A percentile compares a stretch with the other conserved stretches of the same genome.
phyloP scores from a whole-genome alignment of 2,329 filamentous ascomycete genomes.

The Monosporascus sp. region DNA sequence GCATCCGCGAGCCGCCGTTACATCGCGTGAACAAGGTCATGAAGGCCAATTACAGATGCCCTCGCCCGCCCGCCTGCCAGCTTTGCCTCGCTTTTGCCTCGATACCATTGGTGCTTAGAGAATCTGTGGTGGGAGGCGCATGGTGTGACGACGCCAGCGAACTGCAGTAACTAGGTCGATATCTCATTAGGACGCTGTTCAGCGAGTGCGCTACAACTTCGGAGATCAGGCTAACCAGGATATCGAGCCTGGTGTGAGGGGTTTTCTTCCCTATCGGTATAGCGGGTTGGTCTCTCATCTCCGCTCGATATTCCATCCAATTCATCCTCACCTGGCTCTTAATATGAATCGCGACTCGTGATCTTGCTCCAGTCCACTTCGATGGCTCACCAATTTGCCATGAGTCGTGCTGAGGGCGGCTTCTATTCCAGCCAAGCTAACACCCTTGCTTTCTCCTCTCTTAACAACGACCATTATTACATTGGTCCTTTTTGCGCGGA shows the following conservation, averaged over 20 bases:
- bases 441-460: not conserved
- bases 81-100: not conserved
- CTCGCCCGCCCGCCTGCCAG: not conserved
- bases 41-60: not conserved
- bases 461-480: not conserved
- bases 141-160: not conserved
- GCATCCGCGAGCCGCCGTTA: constrained; percentile 20
- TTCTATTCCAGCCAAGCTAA: not conserved
- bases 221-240: not conserved
- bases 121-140: not conserved
- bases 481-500: not conserved
- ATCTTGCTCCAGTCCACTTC: not conserved
- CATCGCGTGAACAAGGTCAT: constrained; percentile 8
- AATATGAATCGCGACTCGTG: not conserved
- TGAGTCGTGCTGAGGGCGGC: not conserved
- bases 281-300: not conserved
- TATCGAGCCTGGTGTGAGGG: not conserved
- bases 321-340: not conserved
- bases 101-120: not conserved
- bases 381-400: not conserved
- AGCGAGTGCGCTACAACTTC: not conserved
- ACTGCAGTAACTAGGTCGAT: not conserved
- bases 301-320: not conserved
- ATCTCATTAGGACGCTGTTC: not conserved
- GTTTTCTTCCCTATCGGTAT: too few species aligned